phyloP scores from a whole-genome alignment of 345 rosid species.

The Bruguiera sexangula region DNA sequence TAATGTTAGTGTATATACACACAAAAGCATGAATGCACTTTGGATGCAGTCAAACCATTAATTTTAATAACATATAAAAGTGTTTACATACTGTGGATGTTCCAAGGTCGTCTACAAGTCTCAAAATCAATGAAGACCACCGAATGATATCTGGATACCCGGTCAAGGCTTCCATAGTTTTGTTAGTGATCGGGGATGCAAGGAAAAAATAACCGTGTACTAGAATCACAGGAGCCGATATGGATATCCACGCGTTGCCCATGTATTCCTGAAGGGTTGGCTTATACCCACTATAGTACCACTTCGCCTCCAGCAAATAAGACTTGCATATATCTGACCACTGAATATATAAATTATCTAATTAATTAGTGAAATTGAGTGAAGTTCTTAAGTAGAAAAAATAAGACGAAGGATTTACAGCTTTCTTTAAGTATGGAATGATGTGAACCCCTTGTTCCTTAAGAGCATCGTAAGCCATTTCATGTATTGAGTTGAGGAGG shows the following conservation, averaged over 20 bases:
- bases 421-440: conserved; percentile 34
- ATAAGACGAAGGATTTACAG: conserved; percentile 19
- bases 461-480: conserved; percentile 25
- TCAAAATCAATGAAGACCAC: neutral
- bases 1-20: too few relatives aligned
- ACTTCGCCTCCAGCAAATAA: neutral
- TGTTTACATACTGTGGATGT: neutral
- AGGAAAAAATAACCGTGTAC: neutral
- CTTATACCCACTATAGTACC: neutral
- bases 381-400: neutral
- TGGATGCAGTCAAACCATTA: too few relatives aligned
- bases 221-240: neutral
- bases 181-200: neutral
- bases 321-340: neutral
- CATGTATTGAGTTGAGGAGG: conserved; percentile 29
- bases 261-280: too few relatives aligned
- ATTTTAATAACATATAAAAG: too few relatives aligned
- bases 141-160: neutral
- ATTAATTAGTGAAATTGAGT: neutral
- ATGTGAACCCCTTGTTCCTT: conserved; percentile 29
- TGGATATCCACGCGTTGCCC: too few relatives aligned
- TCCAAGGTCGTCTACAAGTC: conserved; percentile 7
- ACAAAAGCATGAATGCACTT: too few relatives aligned
- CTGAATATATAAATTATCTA: neutral
- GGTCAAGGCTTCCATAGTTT: neutral